Percentiles rank a stretch among this genome's conserved stretches.
phyloP scores from a whole-genome alignment of 352 stramenopile genomes.

The Phytophthora foliorum region DNA sequence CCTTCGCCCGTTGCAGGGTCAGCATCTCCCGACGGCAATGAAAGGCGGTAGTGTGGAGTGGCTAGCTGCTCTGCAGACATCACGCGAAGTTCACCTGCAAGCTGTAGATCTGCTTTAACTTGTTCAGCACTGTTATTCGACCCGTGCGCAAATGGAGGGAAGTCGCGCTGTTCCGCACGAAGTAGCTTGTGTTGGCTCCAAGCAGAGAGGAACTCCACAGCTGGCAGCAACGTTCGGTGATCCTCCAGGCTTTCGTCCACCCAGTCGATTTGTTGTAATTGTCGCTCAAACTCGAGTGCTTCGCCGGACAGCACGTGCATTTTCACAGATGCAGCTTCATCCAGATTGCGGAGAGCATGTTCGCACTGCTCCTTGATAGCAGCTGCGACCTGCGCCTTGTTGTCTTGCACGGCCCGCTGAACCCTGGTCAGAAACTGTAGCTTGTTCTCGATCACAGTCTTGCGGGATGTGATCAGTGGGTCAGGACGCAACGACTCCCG shows the following conservation, averaged over 20 bases:
- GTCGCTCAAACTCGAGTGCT: constrained; percentile 65
- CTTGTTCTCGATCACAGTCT: constrained; percentile 69
- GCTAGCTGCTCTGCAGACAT: constrained; percentile 42
- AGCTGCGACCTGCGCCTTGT: constrained; percentile 56
- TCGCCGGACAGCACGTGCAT: constrained; percentile 64
- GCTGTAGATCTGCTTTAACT: constrained; percentile 68
- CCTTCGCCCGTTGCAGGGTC: constrained; percentile 9
- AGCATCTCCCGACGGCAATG: constrained; percentile 13
- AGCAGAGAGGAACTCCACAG: constrained; percentile 68
- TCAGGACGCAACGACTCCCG: constrained; percentile 73
- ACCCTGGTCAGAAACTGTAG: constrained; percentile 47
- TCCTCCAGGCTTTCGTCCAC: constrained; percentile 66
- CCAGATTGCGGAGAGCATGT: constrained; percentile 53
- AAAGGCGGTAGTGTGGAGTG: constrained; percentile 11
- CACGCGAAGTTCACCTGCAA: constrained; percentile 69
- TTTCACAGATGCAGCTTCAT: constrained; percentile 57
- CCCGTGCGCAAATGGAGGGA: constrained; percentile 46
- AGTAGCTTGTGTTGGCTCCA: constrained; percentile 81
- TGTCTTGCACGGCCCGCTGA: constrained; percentile 48
- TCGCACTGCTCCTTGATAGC: constrained; percentile 65
- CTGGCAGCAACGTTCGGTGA: constrained; percentile 49
- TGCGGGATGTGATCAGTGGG: constrained; percentile 72
- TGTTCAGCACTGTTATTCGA: constrained; percentile 49
- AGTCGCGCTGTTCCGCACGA: constrained; percentile 73
- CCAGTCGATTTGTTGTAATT: constrained; percentile 82